Base-by-base conservation (phyloP, 352 stramenopile genomes). In the Aphanomyces cochlioides region DNA sequence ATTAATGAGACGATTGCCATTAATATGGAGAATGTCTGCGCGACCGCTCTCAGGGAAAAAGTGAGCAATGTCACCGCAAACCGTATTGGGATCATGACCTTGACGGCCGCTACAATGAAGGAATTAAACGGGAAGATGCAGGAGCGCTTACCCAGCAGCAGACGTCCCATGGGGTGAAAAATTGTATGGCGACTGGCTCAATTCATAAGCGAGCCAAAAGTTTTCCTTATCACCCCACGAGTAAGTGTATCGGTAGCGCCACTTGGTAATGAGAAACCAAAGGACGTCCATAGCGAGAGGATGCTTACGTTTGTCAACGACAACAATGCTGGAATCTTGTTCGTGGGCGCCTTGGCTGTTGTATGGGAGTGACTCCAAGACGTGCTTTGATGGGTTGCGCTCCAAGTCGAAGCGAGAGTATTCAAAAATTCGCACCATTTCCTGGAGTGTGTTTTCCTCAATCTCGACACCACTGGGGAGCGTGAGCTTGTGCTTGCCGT, bases 251-350 rank as follows among this genome's bases (percentile, higher is more conserved):
- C 77, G 40, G 61, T 84, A 87, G 0, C 79, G 73, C 47, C 72
- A 74, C 8, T 68, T 68, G 15, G 77, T 82, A 41, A 84, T 84
- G 21, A 89, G 71, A 12, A 78, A 72, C 58, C 63, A 71, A 53
- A 89, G 73, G 34, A 87, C 69, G 38, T 76, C 74, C 74, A 87
- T 66, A 3, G 77, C 77, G 38, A 80, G 81, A 12, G 71, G 66
- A 3, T 74, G 74, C 43, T 66, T 61, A 6, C 65, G 63, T 53
- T 87, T 87, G 67, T 84, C 70, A 38, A 85, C 60, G 3, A 81
- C 47, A 36, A 90, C 72, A 68, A 90, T 78, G 43, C 79, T 88
- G 48, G 82, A 89, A 59, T 89, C 81, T 75, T 79, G 79, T 39
- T 87, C 79, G 56, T 87, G 79, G 19, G 72, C 75, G 3, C 77